Conservation (phyloP, 1,139 yeast species). For the Starmera stellimalicola region DNA sequence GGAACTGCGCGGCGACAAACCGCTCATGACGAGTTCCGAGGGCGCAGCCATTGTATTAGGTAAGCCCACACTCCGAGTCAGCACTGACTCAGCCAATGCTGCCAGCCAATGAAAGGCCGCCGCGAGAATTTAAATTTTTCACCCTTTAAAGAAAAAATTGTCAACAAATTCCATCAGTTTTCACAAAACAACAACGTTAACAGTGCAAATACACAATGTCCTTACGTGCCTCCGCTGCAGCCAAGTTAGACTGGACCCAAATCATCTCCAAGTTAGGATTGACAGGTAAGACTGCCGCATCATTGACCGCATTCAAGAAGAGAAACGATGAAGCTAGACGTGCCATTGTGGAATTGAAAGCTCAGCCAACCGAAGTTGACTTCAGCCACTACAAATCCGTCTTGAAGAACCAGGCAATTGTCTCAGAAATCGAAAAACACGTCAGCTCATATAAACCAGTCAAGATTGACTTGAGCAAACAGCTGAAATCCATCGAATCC, state of each 20-base stretch:
- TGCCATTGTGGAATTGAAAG: conserved; percentile 56
- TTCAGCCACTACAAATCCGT: conserved; percentile 70
- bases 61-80: too few relatives aligned
- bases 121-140: too few relatives aligned
- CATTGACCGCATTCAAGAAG: conserved; percentile 90
- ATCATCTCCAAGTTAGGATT: conserved; percentile 83
- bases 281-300: conserved; percentile 84
- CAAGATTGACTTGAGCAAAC: conserved; percentile 79
- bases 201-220: neutral
- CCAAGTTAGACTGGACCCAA: conserved; percentile 93
- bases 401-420: conserved; percentile 73
- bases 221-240: conserved; percentile 46
- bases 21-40: too few relatives aligned
- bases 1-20: too few relatives aligned
- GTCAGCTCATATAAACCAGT: conserved; percentile 72
- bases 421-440: conserved; percentile 74
- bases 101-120: too few relatives aligned
- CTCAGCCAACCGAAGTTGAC: conserved; percentile 72
- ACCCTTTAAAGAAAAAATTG: too few relatives aligned
- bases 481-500: conserved; percentile 83
- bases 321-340: conserved; percentile 97
- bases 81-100: too few relatives aligned
- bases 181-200: neutral
- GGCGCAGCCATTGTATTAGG: too few relatives aligned
- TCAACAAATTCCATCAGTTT: neutral